These are phyloP conservation scores for Penstemon davidsonii DNA, from an alignment of 257 asterid genomes.

Conservation along the genomic window DNA sequence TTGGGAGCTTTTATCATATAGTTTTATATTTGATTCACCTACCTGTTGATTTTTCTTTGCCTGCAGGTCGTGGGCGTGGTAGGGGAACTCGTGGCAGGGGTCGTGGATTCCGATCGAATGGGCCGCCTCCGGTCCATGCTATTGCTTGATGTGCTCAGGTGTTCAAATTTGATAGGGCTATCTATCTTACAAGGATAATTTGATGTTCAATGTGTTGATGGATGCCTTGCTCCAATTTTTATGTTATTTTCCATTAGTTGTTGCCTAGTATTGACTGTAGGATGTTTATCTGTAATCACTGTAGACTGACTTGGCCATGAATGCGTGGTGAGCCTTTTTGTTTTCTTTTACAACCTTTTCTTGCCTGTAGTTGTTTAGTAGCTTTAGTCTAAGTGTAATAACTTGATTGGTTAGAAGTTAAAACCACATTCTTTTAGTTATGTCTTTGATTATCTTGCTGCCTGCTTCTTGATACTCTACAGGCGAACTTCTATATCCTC, in stretches of 20 bases:
- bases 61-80: constrained; percentile 85
- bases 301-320: constrained; percentile 47
- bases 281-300: constrained; percentile 43
- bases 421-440: too few species aligned
- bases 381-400: too few species aligned
- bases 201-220: constrained; percentile 29
- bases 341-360: constrained; percentile 19
- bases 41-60: background rate
- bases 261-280: constrained; percentile 46
- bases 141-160: constrained; percentile 42
- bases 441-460: background rate
- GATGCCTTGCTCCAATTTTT: constrained; percentile 36
- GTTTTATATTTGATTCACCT: background rate
- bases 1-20: background rate
- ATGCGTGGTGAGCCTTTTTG: constrained; percentile 71
- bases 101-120: constrained; percentile 73
- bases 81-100: constrained; percentile 79
- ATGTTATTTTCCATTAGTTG: constrained; percentile 23
- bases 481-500: too few species aligned
- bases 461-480: background rate
- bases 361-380: too few species aligned
- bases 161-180: constrained; percentile 24
- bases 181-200: constrained; percentile 13
- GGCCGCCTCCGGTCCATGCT: constrained; percentile 34
- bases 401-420: too few species aligned